phyloP scores from a whole-genome alignment of 179 eudicot genomes.

The Nepenthes alata region DNA sequence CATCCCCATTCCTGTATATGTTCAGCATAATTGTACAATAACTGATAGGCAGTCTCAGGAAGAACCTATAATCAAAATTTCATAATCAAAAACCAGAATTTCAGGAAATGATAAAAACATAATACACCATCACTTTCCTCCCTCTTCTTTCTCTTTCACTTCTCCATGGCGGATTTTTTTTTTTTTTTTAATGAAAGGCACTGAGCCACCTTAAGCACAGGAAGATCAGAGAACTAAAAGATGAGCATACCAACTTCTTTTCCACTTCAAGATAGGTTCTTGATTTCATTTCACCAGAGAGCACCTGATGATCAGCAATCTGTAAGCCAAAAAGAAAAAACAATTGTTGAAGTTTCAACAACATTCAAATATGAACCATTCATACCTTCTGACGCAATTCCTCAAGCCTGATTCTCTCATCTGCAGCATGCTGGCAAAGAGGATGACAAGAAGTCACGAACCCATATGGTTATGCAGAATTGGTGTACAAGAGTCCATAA shows the following conservation, averaged over 20 bases:
- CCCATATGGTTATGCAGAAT: background rate
- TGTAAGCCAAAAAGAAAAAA: background rate
- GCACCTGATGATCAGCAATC: conserved; percentile 35
- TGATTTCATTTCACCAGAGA: conserved; percentile 70
- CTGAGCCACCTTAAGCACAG: background rate
- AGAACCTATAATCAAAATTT: conserved; percentile 38
- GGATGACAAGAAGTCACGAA: conserved; percentile 11
- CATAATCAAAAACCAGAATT: background rate
- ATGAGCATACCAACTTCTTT: conserved; percentile 59
- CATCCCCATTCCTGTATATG: conserved; percentile 85
- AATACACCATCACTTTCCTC: background rate
- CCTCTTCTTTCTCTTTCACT: no score
- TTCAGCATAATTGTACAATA: conserved; percentile 70
- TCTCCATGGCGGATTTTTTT: no score
- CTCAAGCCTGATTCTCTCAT: conserved; percentile 93
- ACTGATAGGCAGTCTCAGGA: conserved; percentile 79
- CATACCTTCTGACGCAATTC: conserved; percentile 80
- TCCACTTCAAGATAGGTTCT: conserved; percentile 65
- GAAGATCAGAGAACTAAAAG: background rate
- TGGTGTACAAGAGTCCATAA: no score
- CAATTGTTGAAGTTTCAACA: background rate
- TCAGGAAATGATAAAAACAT: background rate
- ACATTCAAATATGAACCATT: background rate
- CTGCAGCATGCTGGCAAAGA: conserved; percentile 91
- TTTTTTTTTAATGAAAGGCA: no score